Evolutionary conservation across 2,329 filamentous ascomycete species (phyloP).

Genomic region (Fusarium sp.): DNA sequence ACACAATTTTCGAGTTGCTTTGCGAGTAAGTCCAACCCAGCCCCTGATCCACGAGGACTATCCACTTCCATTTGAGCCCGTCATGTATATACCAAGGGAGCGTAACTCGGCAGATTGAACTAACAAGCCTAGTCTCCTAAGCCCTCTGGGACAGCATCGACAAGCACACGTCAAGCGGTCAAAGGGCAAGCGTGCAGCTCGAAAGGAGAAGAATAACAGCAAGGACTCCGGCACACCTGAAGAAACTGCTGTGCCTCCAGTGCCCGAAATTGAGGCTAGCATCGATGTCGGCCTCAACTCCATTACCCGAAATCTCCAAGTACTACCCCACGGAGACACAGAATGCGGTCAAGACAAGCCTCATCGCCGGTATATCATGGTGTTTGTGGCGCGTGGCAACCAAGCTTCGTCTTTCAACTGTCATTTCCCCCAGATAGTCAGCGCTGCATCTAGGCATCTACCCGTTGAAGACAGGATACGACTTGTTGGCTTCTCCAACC

Average conservation of each 20-base stretch:
- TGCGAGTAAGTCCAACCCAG: slow-evolving; percentile 68
- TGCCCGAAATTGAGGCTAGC: slow-evolving; percentile 69
- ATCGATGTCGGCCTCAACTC: slow-evolving; percentile 77
- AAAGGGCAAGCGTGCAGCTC: slow-evolving; percentile 71
- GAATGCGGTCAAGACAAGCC: slow-evolving; percentile 1
- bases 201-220: slow-evolving; percentile 64
- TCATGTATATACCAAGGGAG: neutral
- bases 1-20: slow-evolving; percentile 76
- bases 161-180: slow-evolving; percentile 68
- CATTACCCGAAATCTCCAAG: slow-evolving; percentile 73
- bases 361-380: slow-evolving; percentile 60
- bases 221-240: slow-evolving; percentile 38
- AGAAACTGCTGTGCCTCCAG: slow-evolving; percentile 52
- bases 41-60: neutral
- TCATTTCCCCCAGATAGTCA: slow-evolving; percentile 72
- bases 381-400: slow-evolving; percentile 73
- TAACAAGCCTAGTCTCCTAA: slow-evolving; percentile 66
- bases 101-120: slow-evolving; percentile 10
- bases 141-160: slow-evolving; percentile 76
- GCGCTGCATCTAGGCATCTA: slow-evolving; percentile 63
- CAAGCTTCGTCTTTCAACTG: slow-evolving; percentile 72
- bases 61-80: neutral
- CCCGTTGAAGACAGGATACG: slow-evolving; percentile 61
- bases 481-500: slow-evolving; percentile 75
- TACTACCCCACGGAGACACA: slow-evolving; percentile 47